A percentile compares a stretch with the other conserved stretches of the same genome.
Evolutionary conservation across 2,329 filamentous ascomycete species (phyloP).

Genomic region (Juglanconis sp.): DNA sequence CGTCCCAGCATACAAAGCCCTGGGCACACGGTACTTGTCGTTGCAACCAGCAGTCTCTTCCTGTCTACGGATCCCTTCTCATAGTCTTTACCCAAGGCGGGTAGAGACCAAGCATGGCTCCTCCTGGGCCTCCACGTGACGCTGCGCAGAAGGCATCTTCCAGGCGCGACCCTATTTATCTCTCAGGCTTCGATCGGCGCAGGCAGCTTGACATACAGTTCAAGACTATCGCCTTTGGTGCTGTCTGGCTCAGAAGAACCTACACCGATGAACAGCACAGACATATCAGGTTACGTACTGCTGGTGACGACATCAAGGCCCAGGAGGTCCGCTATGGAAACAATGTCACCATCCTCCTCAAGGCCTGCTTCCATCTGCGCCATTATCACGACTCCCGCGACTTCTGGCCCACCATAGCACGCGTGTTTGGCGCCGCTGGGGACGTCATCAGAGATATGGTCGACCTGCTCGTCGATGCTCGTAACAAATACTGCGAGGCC

Average conservation of each 20-base stretch:
- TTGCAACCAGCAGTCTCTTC: too few species aligned
- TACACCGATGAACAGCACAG: not conserved
- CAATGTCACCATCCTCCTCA: slow-evolving; percentile 12
- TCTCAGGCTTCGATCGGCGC: slow-evolving; percentile 3
- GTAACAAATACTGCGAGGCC: not conserved
- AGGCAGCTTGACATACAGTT: not conserved
- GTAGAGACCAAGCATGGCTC: not conserved
- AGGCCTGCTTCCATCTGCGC: not conserved
- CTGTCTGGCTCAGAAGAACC: not conserved
- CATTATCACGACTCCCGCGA: not conserved
- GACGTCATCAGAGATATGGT: not conserved
- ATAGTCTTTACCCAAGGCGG: too few species aligned
- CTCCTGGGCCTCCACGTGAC: too few species aligned
- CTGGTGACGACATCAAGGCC: not conserved
- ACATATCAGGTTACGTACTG: not conserved
- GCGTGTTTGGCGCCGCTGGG: not conserved
- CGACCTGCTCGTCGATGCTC: not conserved
- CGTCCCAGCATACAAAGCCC: too few species aligned
- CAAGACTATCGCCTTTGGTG: not conserved
- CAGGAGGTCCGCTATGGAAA: slow-evolving; percentile 13
- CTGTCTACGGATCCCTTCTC: too few species aligned
- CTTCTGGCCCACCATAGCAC: slow-evolving; percentile 4
- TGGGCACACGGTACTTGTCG: too few species aligned
- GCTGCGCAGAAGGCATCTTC: not conserved
- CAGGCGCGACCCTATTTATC: slow-evolving; percentile 1